phyloP scores from a whole-genome alignment of 2,329 filamentous ascomycete genomes.

The Davidsoniella eucalypti region DNA sequence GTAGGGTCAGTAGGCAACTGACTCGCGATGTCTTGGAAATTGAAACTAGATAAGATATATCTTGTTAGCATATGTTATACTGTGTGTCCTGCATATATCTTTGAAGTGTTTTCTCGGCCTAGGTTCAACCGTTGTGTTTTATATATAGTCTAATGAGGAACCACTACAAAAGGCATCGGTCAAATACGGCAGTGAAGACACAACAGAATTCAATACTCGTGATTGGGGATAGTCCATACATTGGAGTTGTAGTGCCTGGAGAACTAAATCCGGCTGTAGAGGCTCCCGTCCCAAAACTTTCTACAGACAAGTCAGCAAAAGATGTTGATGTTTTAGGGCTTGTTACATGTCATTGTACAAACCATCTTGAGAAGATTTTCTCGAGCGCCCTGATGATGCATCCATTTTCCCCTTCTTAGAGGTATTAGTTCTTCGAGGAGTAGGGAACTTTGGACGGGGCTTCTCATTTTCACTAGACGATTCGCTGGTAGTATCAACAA shows the following conservation, averaged over 20 bases:
- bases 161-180: too few species aligned
- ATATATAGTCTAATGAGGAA: too few species aligned
- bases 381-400: background rate
- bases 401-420: background rate
- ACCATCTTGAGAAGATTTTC: slow-evolving; percentile 3
- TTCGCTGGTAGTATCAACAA: slow-evolving; percentile 10
- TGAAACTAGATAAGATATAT: slow-evolving; percentile 7
- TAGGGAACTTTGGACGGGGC: slow-evolving; percentile 6
- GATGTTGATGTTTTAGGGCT: too few species aligned
- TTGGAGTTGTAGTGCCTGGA: slow-evolving; percentile 6
- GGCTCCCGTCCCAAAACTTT: background rate
- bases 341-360: too few species aligned
- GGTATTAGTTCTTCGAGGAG: background rate
- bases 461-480: slow-evolving; percentile 5
- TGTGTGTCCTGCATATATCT: too few species aligned
- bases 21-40: slow-evolving; percentile 5
- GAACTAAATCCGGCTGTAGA: background rate
- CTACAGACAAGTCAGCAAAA: background rate
- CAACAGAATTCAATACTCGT: background rate
- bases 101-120: too few species aligned
- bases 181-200: too few species aligned
- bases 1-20: slow-evolving; percentile 2
- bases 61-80: too few species aligned
- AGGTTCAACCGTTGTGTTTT: too few species aligned
- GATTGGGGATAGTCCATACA: background rate